Evolutionary conservation across 2,329 filamentous ascomycete species (phyloP).

Genomic region (Huntiella moniliformis): DNA sequence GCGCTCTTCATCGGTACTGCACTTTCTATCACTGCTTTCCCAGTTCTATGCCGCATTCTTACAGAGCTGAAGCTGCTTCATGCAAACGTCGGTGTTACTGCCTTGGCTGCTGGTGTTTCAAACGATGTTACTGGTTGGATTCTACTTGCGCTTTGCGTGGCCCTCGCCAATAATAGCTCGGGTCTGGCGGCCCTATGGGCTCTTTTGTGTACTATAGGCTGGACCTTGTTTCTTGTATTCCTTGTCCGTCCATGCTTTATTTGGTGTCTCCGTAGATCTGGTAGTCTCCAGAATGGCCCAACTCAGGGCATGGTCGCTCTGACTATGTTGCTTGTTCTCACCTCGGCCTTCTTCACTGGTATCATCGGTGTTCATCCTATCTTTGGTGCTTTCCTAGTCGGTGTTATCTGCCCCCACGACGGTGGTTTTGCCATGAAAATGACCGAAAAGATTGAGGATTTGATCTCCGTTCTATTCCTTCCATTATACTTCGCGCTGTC

Average conservation of each 20-base stretch:
- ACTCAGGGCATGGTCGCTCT: slow-evolving; percentile 69
- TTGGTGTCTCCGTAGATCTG: slow-evolving; percentile 52
- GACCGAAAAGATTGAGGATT: slow-evolving; percentile 85
- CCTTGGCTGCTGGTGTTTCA: slow-evolving; percentile 74
- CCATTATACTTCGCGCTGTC: slow-evolving; percentile 90
- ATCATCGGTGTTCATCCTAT: slow-evolving; percentile 89
- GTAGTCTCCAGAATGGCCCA: slow-evolving; percentile 71
- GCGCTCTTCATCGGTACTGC: slow-evolving; percentile 73
- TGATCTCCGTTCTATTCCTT: slow-evolving; percentile 65
- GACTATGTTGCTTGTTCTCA: slow-evolving; percentile 60
- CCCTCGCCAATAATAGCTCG: slow-evolving; percentile 70
- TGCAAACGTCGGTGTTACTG: slow-evolving; percentile 72
- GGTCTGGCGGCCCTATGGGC: slow-evolving; percentile 76
- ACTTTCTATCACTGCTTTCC: slow-evolving; percentile 79
- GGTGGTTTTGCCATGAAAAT: slow-evolving; percentile 79
- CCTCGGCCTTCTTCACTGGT: slow-evolving; percentile 68
- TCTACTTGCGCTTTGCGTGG: slow-evolving; percentile 77
- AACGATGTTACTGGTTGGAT: slow-evolving; percentile 77
- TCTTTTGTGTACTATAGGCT: slow-evolving; percentile 56
- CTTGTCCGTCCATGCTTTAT: slow-evolving; percentile 55
- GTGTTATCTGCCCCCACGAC: slow-evolving; percentile 77
- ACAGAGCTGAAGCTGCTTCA: slow-evolving; percentile 73
- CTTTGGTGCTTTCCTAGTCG: slow-evolving; percentile 80
- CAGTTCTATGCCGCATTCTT: slow-evolving; percentile 82
- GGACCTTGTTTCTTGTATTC: slow-evolving; percentile 55